Percentiles rank a stretch among this genome's conserved stretches.
These are phyloP conservation scores for Yamadazyma triangularis DNA, from an alignment of 1,139 yeast genomes.

Conservation along the genomic window DNA sequence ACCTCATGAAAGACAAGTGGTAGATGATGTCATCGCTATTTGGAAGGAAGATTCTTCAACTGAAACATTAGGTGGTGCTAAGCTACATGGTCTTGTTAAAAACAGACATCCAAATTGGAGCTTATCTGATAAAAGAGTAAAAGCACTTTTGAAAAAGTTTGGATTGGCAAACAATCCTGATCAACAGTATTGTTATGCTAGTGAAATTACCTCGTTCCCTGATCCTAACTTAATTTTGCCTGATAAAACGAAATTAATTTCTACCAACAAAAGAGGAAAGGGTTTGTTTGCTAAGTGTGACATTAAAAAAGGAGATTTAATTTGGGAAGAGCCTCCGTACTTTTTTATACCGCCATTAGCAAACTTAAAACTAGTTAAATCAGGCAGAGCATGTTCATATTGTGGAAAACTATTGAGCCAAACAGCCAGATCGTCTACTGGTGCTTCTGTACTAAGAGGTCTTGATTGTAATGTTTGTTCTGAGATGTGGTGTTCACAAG, in stretches of 20 bases:
- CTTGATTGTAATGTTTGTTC: constrained; percentile 66
- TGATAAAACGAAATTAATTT: constrained; percentile 34
- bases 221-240: constrained; percentile 53
- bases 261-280: constrained; percentile 41
- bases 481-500: constrained; percentile 67
- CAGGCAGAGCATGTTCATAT: constrained; percentile 72
- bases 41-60: constrained; percentile 69
- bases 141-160: constrained; percentile 49
- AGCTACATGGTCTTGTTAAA: constrained; percentile 51
- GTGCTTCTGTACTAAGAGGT: constrained; percentile 41
- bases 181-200: constrained; percentile 43
- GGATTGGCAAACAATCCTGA: constrained; percentile 39
- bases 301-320: constrained; percentile 45
- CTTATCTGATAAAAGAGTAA: constrained; percentile 55
- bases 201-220: constrained; percentile 48
- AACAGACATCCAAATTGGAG: constrained; percentile 56
- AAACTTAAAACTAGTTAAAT: constrained; percentile 53
- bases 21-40: constrained; percentile 54
- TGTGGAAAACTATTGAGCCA: constrained; percentile 64
- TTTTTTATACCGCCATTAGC: constrained; percentile 72
- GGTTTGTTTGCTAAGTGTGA: constrained; percentile 42
- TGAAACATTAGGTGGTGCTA: constrained; percentile 53
- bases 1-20: constrained; percentile 65
- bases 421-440: constrained; percentile 16
- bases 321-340: constrained; percentile 63